These are phyloP conservation scores for Tetracentron sinense DNA, from an alignment of 164 flowering plant species.

Conservation along the genomic window DNA sequence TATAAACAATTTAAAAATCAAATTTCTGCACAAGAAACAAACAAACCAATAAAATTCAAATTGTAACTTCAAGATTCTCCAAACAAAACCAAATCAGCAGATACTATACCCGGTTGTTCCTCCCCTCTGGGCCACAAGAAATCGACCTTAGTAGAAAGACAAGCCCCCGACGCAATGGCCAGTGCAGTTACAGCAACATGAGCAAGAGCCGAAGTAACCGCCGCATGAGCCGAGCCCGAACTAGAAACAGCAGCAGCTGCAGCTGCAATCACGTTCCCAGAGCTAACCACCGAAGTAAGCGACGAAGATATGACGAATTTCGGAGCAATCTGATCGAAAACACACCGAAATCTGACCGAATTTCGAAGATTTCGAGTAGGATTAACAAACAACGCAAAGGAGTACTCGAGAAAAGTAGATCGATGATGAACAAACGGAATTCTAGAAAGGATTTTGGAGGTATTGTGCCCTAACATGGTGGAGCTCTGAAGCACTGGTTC, in stretches of 20 bases:
- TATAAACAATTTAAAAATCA: too few species aligned
- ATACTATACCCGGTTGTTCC: constrained; percentile 60
- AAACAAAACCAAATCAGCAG: background rate
- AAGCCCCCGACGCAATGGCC: constrained; percentile 94
- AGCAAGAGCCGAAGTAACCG: constrained; percentile 73
- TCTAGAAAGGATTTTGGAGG: background rate
- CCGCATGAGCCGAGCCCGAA: constrained; percentile 64
- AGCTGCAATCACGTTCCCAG: constrained; percentile 64
- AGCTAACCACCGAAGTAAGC: constrained; percentile 29
- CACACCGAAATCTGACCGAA: constrained; percentile 19
- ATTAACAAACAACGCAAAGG: background rate
- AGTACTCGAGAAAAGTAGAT: background rate
- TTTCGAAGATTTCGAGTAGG: constrained; percentile 2
- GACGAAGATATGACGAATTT: constrained; percentile 36
- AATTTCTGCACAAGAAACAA: too few species aligned
- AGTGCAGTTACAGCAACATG: constrained; percentile 89
- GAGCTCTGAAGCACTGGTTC: background rate
- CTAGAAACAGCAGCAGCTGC: constrained; percentile 49
- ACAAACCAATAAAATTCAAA: too few species aligned
- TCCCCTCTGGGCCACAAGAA: constrained; percentile 81
- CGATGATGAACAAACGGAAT: background rate
- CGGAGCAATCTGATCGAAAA: constrained; percentile 27
- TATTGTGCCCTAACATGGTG: background rate
- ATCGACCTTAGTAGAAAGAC: constrained; percentile 88
- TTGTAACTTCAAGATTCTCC: too few species aligned